These are phyloP conservation scores for Penicillium egyptiacum DNA, from an alignment of 495 filamentous ascomycete species.

Conservation along the genomic window DNA sequence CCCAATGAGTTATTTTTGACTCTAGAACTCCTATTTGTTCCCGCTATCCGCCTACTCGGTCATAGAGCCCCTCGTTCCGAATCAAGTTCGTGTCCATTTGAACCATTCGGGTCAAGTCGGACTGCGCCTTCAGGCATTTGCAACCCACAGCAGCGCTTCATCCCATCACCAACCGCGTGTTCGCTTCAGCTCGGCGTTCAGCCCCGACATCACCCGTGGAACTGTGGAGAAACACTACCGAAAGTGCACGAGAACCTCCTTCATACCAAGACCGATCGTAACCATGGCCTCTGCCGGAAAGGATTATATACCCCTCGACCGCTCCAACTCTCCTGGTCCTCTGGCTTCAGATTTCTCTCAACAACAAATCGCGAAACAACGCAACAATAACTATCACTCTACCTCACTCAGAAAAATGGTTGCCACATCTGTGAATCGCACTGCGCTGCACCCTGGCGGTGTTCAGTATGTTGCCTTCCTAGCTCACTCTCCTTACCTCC, in stretches of 20 bases:
- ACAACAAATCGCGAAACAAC: slow-evolving; percentile 61
- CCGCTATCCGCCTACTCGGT: slow-evolving; percentile 5
- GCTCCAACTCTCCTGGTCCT: slow-evolving; percentile 51
- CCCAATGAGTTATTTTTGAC: slow-evolving; percentile 20
- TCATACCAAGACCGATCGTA: slow-evolving; percentile 24
- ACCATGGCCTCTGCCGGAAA: slow-evolving; percentile 44
- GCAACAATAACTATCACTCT: slow-evolving; percentile 64
- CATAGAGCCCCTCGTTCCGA: slow-evolving; percentile 28
- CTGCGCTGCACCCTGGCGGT: slow-evolving; percentile 84
- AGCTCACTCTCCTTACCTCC: slow-evolving; percentile 16
- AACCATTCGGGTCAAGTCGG: slow-evolving; percentile 44
- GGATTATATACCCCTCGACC: slow-evolving; percentile 48
- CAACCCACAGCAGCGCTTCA: slow-evolving; percentile 32
- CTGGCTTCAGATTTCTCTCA: slow-evolving; percentile 57
- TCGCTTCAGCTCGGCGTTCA: slow-evolving; percentile 39
- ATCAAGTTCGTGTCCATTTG: slow-evolving; percentile 41
- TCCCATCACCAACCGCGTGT: slow-evolving; percentile 28
- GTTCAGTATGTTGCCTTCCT: slow-evolving; percentile 67
- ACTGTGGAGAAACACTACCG: slow-evolving; percentile 45
- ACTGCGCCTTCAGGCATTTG: slow-evolving; percentile 31
- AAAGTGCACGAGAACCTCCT: slow-evolving; percentile 30
- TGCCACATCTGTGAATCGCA: slow-evolving; percentile 82
- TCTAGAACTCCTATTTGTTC: slow-evolving; percentile 9
- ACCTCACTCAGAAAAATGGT: slow-evolving; percentile 63
- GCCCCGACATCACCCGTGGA: slow-evolving; percentile 49